phyloP scores from a whole-genome alignment of 805 yeast genomes.

The Wickerhamomyces bovis region DNA sequence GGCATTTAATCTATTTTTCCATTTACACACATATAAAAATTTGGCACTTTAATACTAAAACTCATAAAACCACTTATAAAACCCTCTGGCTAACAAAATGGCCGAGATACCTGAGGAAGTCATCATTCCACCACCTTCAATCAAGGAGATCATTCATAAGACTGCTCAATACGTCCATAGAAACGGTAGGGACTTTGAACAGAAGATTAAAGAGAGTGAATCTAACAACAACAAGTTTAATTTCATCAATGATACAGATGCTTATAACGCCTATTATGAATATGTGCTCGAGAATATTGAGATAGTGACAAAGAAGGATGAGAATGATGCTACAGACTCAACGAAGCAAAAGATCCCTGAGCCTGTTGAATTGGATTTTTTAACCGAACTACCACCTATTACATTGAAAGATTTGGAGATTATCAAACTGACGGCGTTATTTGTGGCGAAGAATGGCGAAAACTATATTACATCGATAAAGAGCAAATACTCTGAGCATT shows the following conservation, averaged over 20 bases:
- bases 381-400: slow-evolving; percentile 29
- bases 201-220: slow-evolving; percentile 43
- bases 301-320: background rate
- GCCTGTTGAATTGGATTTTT: slow-evolving; percentile 7
- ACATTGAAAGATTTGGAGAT: slow-evolving; percentile 61
- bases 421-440: slow-evolving; percentile 67
- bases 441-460: slow-evolving; percentile 55
- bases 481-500: slow-evolving; percentile 27
- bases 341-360: slow-evolving; percentile 14
- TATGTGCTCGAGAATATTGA: slow-evolving; percentile 33
- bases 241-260: slow-evolving; percentile 53
- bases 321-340: slow-evolving; percentile 8
- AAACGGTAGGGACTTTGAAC: slow-evolving; percentile 65
- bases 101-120: slow-evolving; percentile 34
- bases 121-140: slow-evolving; percentile 49
- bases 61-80: too few species aligned
- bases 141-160: slow-evolving; percentile 52
- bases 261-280: slow-evolving; percentile 52
- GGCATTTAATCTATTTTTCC: background rate
- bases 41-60: background rate
- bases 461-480: slow-evolving; percentile 36
- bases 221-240: slow-evolving; percentile 47
- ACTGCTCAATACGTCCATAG: slow-evolving; percentile 65
- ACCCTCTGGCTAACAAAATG: too few species aligned
- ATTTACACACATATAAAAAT: background rate